A percentile compares a stretch with the other conserved stretches of the same genome.
Conservation (phyloP, 495 filamentous ascomycete genomes). For the Hyaloscypha hepaticicola region DNA sequence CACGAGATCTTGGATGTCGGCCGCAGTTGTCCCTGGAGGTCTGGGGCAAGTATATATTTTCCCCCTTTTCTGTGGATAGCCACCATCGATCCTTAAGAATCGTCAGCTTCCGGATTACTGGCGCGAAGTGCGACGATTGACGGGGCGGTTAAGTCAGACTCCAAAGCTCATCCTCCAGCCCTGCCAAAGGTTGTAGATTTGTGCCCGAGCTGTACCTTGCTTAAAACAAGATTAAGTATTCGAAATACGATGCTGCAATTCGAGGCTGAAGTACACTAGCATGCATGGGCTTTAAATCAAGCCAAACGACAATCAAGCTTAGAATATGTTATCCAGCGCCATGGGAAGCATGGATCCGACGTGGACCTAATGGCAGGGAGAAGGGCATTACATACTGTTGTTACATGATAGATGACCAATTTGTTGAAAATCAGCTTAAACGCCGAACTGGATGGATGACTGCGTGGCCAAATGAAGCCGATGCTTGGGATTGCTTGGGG, state of each 20-base stretch:
- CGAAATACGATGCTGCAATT: not conserved
- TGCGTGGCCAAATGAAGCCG: not conserved
- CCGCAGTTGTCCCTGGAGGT: slow-evolving; percentile 6
- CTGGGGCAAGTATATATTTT: slow-evolving; percentile 1
- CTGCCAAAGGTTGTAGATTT: not conserved
- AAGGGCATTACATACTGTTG: not conserved
- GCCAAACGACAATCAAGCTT: not conserved
- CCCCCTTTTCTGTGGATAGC: not conserved
- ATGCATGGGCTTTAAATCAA: not conserved
- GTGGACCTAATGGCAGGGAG: not conserved
- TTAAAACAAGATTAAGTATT: not conserved
- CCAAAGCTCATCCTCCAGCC: not conserved
- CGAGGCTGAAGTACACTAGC: not conserved
- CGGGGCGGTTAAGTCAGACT: not conserved
- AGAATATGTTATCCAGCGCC: not conserved
- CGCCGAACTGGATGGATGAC: not conserved
- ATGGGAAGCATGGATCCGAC: not conserved
- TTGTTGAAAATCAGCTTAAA: not conserved
- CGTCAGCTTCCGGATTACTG: not conserved
- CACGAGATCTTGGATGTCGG: slow-evolving; percentile 5
- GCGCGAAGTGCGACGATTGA: not conserved
- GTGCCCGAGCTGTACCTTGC: not conserved
- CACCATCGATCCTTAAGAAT: not conserved
- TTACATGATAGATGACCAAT: not conserved
- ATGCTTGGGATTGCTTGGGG: not conserved